Evolutionary conservation across 768 basidiomycete genomes (phyloP).

Genomic region (Panellus pusillus): DNA sequence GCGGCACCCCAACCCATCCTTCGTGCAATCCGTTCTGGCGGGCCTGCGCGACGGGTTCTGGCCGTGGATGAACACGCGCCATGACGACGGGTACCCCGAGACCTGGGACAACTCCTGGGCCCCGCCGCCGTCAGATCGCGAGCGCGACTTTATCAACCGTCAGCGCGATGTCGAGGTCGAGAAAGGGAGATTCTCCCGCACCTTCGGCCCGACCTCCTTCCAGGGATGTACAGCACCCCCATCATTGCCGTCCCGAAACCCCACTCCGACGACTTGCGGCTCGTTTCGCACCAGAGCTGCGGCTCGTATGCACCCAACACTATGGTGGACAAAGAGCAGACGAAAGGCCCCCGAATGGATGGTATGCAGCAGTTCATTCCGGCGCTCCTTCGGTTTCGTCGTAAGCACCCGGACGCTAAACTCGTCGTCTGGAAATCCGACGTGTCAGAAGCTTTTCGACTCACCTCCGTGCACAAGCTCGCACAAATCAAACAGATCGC

Average conservation of each 20-base stretch:
- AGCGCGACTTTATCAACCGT: constrained; percentile 16
- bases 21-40: constrained; percentile 27
- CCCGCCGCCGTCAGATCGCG: not conserved
- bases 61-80: constrained; percentile 27
- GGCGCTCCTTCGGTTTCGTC: constrained; percentile 18
- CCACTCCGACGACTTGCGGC: constrained; percentile 23
- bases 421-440: constrained; percentile 27
- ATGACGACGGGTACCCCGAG: not conserved
- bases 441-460: constrained; percentile 25
- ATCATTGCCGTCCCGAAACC: too few species aligned
- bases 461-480: constrained; percentile 22
- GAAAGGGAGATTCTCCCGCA: constrained; percentile 20
- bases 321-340: constrained; percentile 15
- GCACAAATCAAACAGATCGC: constrained; percentile 29
- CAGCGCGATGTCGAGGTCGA: constrained; percentile 22
- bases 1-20: constrained; percentile 28
- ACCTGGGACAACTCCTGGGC: constrained; percentile 14
- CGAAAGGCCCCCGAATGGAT: constrained; percentile 24
- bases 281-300: constrained; percentile 34
- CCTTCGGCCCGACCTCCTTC: constrained; percentile 28
- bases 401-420: not conserved
- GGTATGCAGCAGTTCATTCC: constrained; percentile 24
- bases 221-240: constrained; percentile 32
- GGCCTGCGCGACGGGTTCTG: constrained; percentile 31
- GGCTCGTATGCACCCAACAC: constrained; percentile 30